These are phyloP conservation scores for Eragrostis curvula DNA, from an alignment of 176 grass and related monocot species.

Conservation along the genomic window DNA sequence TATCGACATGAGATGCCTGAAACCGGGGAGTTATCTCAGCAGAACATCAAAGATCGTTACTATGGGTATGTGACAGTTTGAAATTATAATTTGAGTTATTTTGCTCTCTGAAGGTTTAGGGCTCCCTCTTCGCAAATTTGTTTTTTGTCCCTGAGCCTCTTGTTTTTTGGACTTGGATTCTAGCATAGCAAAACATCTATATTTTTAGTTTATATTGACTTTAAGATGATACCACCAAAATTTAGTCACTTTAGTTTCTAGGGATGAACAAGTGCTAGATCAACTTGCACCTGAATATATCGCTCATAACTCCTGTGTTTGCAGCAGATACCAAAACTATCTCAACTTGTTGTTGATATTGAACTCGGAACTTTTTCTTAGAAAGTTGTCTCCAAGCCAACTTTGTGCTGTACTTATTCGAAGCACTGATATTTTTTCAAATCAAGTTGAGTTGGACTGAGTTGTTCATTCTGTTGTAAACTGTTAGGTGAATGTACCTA, in stretches of 20 bases:
- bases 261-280: neutral
- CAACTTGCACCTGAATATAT: neutral
- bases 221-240: constrained; percentile 13
- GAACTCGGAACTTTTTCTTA: neutral
- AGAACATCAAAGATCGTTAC: constrained; percentile 99
- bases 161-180: neutral
- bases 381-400: neutral
- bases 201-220: neutral
- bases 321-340: neutral
- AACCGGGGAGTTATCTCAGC: constrained; percentile 96
- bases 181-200: neutral
- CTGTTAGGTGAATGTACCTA: constrained; percentile 7
- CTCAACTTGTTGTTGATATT: constrained; percentile 11
- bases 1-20: constrained; percentile 99
- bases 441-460: constrained; percentile 5
- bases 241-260: neutral
- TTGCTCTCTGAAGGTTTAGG: neutral
- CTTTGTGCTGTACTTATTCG: neutral
- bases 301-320: neutral
- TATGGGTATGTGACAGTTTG: constrained; percentile 75
- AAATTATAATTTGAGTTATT: neutral
- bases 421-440: constrained; percentile 4
- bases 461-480: neutral
- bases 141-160: neutral
- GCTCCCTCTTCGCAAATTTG: neutral